phyloP scores from a whole-genome alignment of 495 filamentous ascomycete species.

The Daldinia grandis region DNA sequence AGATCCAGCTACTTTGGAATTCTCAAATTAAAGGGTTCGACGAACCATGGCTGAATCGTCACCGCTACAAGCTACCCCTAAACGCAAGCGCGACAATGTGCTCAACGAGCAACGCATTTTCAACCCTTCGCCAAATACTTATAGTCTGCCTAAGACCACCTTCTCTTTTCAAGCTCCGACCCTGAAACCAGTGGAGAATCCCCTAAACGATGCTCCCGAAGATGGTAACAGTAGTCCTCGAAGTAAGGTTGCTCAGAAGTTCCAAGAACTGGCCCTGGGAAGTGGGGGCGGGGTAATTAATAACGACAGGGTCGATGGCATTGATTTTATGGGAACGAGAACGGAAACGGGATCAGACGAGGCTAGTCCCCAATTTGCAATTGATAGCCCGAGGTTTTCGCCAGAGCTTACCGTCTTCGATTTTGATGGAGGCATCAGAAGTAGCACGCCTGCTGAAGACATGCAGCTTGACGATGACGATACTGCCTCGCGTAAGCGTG shows the following conservation, averaged over 20 bases:
- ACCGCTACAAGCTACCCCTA: conserved; percentile 51
- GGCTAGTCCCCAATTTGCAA: conserved; percentile 22
- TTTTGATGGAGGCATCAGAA: conserved; percentile 39
- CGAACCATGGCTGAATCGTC: conserved; percentile 41
- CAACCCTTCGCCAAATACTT: conserved; percentile 29
- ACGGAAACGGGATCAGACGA: conserved; percentile 22
- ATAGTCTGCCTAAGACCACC: conserved; percentile 20
- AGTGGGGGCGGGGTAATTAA: conserved; percentile 54
- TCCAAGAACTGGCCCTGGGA: conserved; percentile 67
- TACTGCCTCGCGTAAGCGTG: conserved; percentile 49
- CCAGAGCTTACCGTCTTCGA: conserved; percentile 29
- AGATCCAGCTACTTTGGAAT: not conserved
- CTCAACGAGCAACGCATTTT: conserved; percentile 34
- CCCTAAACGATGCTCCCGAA: conserved; percentile 41
- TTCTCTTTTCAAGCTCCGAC: conserved; percentile 52
- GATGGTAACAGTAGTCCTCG: conserved; percentile 65
- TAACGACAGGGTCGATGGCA: conserved; percentile 43
- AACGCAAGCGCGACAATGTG: conserved; percentile 56
- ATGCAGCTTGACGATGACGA: conserved; percentile 43
- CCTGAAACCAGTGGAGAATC: conserved; percentile 32
- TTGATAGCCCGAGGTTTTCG: conserved; percentile 37
- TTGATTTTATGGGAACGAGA: conserved; percentile 25
- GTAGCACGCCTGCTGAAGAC: conserved; percentile 21
- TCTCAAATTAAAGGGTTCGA: not conserved
- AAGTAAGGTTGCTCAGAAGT: conserved; percentile 68